These are phyloP conservation scores for Penicillium oxalicum DNA, from an alignment of 2,329 filamentous ascomycete genomes.

Conservation along the genomic window DNA sequence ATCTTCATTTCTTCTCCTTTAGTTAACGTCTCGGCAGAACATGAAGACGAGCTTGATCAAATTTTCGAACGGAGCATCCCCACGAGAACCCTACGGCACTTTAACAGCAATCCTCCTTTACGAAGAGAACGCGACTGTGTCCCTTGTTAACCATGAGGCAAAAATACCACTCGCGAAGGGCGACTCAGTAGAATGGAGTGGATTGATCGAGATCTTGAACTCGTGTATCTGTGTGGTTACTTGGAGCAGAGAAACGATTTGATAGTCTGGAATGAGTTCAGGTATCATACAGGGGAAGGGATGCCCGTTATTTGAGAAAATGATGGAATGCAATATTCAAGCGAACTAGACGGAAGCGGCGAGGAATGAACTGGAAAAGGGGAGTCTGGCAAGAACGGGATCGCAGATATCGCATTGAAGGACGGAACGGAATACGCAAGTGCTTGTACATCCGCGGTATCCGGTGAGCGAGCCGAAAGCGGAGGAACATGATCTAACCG, in stretches of 20 bases:
- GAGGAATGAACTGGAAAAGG: neutral
- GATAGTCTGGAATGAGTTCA: neutral
- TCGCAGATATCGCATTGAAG: neutral
- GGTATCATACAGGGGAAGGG: neutral
- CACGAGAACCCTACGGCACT: constrained; percentile 1
- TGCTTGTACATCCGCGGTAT: neutral
- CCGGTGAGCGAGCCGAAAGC: too few relatives aligned
- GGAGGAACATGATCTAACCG: too few relatives aligned
- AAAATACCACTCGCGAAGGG: neutral
- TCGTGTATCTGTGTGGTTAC: constrained; percentile 1
- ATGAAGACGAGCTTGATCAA: constrained; percentile 1
- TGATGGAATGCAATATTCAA: neutral
- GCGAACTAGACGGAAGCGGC: neutral
- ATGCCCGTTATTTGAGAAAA: constrained; percentile 1
- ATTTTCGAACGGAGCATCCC: constrained; percentile 3
- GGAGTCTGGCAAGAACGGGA: neutral
- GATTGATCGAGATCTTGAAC: neutral
- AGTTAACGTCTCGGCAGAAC: neutral
- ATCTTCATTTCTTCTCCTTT: neutral
- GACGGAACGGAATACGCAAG: neutral
- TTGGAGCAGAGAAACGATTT: neutral
- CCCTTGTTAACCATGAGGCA: neutral
- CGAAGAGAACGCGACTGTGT: neutral
- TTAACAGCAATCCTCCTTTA: neutral
- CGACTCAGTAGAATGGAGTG: constrained; percentile 1